A percentile compares a stretch with the other conserved stretches of the same genome.
Conservation (phyloP, 1,284 basidiomycete species). For the Neolentinus lepideus region DNA sequence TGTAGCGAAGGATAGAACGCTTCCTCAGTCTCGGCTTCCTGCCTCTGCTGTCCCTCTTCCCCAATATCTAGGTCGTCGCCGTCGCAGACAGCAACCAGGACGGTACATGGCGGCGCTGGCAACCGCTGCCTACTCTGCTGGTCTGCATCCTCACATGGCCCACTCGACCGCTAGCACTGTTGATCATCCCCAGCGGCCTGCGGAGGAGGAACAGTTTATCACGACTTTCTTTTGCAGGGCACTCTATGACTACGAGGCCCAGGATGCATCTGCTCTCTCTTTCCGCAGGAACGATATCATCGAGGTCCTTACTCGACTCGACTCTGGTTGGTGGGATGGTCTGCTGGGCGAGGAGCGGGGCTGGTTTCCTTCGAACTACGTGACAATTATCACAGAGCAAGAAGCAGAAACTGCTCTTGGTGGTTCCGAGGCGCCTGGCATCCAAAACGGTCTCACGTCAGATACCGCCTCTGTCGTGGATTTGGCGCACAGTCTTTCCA, state of each 20-base stretch:
- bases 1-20: background rate
- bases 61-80: background rate
- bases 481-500: constrained; percentile 42
- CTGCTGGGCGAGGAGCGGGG: constrained; percentile 84
- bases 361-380: constrained; percentile 99
- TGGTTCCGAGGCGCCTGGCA: background rate
- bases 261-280: constrained; percentile 82
- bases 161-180: background rate
- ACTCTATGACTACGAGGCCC: constrained; percentile 87
- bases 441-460: constrained; percentile 10
- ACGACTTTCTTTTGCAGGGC: constrained; percentile 84
- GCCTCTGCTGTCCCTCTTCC: background rate
- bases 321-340: constrained; percentile 99
- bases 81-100: background rate
- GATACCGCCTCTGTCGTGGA: constrained; percentile 33
- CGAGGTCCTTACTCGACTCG: constrained; percentile 87
- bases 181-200: constrained; percentile 3
- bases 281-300: constrained; percentile 88
- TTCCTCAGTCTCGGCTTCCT: background rate
- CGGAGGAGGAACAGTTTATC: constrained; percentile 50
- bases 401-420: constrained; percentile 29
- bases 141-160: background rate
- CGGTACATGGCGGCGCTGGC: background rate
- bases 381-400: constrained; percentile 70
- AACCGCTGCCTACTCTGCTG: background rate